Percentiles rank a stretch among this genome's conserved stretches.
Evolutionary conservation across 2,329 filamentous ascomycete species (phyloP).

Genomic region (Scedosporium minutisporum): DNA sequence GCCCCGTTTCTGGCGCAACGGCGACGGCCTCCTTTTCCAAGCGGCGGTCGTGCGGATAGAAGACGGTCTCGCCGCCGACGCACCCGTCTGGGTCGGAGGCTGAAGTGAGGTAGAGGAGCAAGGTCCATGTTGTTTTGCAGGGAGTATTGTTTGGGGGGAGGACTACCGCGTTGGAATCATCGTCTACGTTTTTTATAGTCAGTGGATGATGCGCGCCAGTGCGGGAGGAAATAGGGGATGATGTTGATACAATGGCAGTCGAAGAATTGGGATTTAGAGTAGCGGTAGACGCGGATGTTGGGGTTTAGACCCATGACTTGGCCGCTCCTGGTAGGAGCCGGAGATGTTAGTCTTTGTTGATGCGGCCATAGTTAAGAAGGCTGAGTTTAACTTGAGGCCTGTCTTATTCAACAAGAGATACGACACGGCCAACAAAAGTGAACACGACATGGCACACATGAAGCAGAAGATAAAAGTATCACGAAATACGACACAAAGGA

Average conservation of each 20-base stretch:
- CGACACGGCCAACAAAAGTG: not conserved
- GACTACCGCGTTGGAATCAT: conserved; percentile 69
- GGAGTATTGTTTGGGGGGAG: conserved; percentile 30
- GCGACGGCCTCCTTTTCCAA: conserved; percentile 55
- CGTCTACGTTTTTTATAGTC: conserved; percentile 44
- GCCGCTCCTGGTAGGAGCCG: conserved; percentile 56
- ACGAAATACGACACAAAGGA: not conserved
- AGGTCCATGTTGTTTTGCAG: conserved; percentile 80
- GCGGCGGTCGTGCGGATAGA: conserved; percentile 63
- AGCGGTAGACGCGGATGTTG: conserved; percentile 84
- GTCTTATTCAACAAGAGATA: not conserved
- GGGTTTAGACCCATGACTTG: conserved; percentile 75
- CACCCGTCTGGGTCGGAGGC: conserved; percentile 54
- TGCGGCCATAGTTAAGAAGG: too few relatives aligned
- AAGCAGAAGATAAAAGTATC: not conserved
- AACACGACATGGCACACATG: not conserved
- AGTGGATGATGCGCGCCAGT: not conserved
- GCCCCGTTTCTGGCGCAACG: conserved; percentile 70
- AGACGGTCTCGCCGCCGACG: conserved; percentile 80
- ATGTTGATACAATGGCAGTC: conserved; percentile 72
- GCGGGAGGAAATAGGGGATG: not conserved
- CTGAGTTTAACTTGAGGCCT: too few relatives aligned
- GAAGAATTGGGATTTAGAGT: conserved; percentile 79
- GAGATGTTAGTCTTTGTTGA: conserved; percentile 3
- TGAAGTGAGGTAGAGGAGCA: conserved; percentile 78